Base-by-base conservation (phyloP, 345 rosid species). In the Rhodamnia argentea region DNA sequence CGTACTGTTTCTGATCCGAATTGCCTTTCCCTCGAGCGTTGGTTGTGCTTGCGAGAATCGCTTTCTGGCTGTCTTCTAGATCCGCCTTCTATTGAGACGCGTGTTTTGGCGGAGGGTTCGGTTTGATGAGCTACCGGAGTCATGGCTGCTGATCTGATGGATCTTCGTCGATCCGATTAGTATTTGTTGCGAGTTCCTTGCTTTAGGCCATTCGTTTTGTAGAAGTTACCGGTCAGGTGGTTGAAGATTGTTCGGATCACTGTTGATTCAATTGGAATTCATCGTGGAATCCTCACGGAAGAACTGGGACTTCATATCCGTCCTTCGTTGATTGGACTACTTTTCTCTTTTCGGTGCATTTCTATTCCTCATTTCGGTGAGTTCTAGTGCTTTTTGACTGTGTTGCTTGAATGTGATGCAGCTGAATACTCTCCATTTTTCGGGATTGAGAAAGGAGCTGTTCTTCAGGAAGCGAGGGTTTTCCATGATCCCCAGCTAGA, bases 391-490 rank as follows among this genome's bases (percentile, higher is more conserved):
- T 18, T 29, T 52, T 29, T 70, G 47, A 70, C 78, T 32, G 78
- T 70, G 44, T 32, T 70, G 78, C 78, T 70, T 9, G 24, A 18
- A 70, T 32, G 47, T 70, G 78, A 70, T 85, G 89, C 91, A 94
- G 99, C 94, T 83, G 99, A 97, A 82, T 97, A 92, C 92, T 96
- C 99, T 87, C 99, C 99, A 6, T 97, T 96, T 89, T 53, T 94
- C 92, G 99, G 99, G 84, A 95, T 97, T 40, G 99, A 97, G 94
- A 97, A 97, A 88, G 99, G 99, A 53, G 99, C 99, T 3, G 99
- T 96, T 76, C 99, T 97, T 88, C 99, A 97, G 90, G 99, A 97
- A 85, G 98, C 98, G 81, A 94, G 99, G 90, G 97, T 97, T 89
- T 97, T 97, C 90, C 95, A 97, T 88, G 99, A 97, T 42, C 95